Percentiles rank a stretch among this genome's conserved stretches.
These are phyloP conservation scores for Melastoma candidum DNA, from an alignment of 441 rosid species.

Conservation along the genomic window DNA sequence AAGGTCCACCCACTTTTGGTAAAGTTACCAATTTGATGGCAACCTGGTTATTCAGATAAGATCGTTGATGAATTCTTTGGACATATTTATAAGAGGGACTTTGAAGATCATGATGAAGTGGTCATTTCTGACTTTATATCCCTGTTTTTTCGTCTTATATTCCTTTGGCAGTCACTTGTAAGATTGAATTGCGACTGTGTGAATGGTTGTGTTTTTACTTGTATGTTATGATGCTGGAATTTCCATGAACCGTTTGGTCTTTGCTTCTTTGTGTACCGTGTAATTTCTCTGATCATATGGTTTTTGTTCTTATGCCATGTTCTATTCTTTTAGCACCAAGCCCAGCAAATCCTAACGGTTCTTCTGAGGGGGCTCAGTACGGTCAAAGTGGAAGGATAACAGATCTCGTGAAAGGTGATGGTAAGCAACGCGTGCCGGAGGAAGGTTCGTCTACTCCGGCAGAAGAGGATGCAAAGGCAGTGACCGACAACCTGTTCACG, in stretches of 20 bases:
- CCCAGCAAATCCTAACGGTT: constrained; percentile 28
- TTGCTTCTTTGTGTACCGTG: not conserved
- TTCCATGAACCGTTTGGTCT: no score
- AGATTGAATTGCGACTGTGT: no score
- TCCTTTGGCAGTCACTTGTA: no score
- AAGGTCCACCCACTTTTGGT: constrained; percentile 43
- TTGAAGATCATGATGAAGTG: no score
- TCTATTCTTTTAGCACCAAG: constrained; percentile 26
- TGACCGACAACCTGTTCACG: constrained; percentile 27
- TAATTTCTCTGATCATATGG: not conserved
- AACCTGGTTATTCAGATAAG: no score
- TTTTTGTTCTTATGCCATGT: constrained; percentile 1
- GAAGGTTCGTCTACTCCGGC: constrained; percentile 63
- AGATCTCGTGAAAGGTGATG: constrained; percentile 43
- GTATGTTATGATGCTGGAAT: no score
- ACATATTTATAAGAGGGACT: no score
- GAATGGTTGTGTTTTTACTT: no score
- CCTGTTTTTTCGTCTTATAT: no score
- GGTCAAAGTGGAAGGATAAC: constrained; percentile 25
- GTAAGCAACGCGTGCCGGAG: constrained; percentile 57
- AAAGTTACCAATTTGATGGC: constrained; percentile 28
- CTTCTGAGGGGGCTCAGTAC: constrained; percentile 28
- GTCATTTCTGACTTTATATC: no score
- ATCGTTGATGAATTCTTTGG: no score
- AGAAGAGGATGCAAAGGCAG: constrained; percentile 35